Evolutionary conservation across 768 basidiomycete species (phyloP).

Genomic region (Hygrophoropsis aurantiaca): DNA sequence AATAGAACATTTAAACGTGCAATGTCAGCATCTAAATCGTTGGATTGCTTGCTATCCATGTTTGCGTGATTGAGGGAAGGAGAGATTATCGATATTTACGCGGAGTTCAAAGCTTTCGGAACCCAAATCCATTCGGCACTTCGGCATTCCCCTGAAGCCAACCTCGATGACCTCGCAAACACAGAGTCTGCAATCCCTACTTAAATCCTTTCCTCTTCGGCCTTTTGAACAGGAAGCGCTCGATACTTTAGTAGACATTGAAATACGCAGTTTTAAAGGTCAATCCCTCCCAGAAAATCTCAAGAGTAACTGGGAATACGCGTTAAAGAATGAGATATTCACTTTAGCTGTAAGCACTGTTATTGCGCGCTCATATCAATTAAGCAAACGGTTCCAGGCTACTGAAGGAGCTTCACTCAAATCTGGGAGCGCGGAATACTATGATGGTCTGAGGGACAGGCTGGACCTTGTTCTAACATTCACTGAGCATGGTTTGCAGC

Average conservation of each 20-base stretch:
- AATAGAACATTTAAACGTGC: slow-evolving; percentile 31
- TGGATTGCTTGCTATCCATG: background rate
- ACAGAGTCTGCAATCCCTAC: slow-evolving; percentile 48
- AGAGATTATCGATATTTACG: background rate
- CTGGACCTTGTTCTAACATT: slow-evolving; percentile 77
- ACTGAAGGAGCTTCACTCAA: slow-evolving; percentile 69
- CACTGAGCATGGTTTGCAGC: slow-evolving; percentile 64
- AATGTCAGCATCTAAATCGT: slow-evolving; percentile 37
- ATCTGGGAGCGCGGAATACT: slow-evolving; percentile 53
- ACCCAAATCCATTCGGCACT: slow-evolving; percentile 16
- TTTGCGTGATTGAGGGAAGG: slow-evolving; percentile 17
- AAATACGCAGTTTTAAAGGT: slow-evolving; percentile 41
- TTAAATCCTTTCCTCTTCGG: slow-evolving; percentile 50
- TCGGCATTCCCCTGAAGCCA: slow-evolving; percentile 17
- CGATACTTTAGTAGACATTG: slow-evolving; percentile 47
- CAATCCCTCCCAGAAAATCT: slow-evolving; percentile 55
- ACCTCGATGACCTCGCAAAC: slow-evolving; percentile 50
- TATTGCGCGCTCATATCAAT: background rate
- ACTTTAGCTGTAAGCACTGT: slow-evolving; percentile 58
- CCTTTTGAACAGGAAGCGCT: slow-evolving; percentile 50
- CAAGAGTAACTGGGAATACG: slow-evolving; percentile 74
- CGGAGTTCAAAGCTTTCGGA: background rate
- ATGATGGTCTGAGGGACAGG: slow-evolving; percentile 54
- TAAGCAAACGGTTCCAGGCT: slow-evolving; percentile 37
- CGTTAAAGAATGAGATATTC: slow-evolving; percentile 71